Conservation (phyloP, 768 basidiomycete genomes). For the Mycena maculata region DNA sequence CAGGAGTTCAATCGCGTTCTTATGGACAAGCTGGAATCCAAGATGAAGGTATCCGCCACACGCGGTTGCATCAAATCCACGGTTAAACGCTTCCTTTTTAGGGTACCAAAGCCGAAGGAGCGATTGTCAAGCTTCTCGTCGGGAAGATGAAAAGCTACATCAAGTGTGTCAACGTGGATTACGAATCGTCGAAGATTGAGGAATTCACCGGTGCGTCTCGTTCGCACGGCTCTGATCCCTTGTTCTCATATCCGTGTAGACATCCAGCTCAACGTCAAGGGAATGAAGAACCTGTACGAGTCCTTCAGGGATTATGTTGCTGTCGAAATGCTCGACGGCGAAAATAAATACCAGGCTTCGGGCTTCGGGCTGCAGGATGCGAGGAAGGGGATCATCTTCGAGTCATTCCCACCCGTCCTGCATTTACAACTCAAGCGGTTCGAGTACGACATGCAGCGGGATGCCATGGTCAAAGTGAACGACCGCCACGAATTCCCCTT, state of each 20-base stretch:
- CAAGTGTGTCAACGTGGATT: slow-evolving; percentile 98
- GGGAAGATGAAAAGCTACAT: slow-evolving; percentile 99
- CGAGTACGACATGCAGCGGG: slow-evolving; percentile 92
- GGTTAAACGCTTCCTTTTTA: slow-evolving; percentile 43
- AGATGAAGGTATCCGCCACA: slow-evolving; percentile 86
- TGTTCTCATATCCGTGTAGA: slow-evolving; percentile 58
- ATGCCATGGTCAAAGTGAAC: slow-evolving; percentile 99
- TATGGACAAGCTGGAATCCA: slow-evolving; percentile 94
- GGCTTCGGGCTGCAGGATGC: slow-evolving; percentile 96
- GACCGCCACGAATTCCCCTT: slow-evolving; percentile 99
- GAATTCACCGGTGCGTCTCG: slow-evolving; percentile 86
- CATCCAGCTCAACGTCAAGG: slow-evolving; percentile 98
- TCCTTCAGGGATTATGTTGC: slow-evolving; percentile 98
- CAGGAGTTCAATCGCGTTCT: slow-evolving; percentile 98
- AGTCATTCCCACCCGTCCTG: slow-evolving; percentile 96
- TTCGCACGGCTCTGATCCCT: neutral
- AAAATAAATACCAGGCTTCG: slow-evolving; percentile 98
- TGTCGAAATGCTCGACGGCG: slow-evolving; percentile 96
- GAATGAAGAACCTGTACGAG: slow-evolving; percentile 94
- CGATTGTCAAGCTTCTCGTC: slow-evolving; percentile 91
- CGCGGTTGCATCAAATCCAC: neutral
- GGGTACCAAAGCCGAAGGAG: slow-evolving; percentile 94
- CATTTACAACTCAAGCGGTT: slow-evolving; percentile 94
- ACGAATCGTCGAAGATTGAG: slow-evolving; percentile 91
- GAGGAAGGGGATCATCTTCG: slow-evolving; percentile 98